These are phyloP conservation scores for Penicillium silybi DNA, from an alignment of 495 filamentous ascomycete species.

Conservation along the genomic window DNA sequence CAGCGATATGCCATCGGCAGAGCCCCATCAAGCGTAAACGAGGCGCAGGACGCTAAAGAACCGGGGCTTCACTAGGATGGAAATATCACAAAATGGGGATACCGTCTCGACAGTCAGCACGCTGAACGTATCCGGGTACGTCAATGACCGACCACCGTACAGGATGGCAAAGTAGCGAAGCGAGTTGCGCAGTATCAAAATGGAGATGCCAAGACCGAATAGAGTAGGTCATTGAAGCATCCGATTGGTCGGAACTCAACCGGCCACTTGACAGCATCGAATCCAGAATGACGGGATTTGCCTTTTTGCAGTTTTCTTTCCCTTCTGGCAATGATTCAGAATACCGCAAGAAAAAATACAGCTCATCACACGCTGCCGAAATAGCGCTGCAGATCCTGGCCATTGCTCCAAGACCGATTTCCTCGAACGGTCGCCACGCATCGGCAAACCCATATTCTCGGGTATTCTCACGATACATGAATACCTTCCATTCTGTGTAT, in stretches of 20 bases:
- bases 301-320: neutral
- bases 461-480: neutral
- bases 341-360: neutral
- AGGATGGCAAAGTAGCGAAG: neutral
- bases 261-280: constrained; percentile 1
- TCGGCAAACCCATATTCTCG: neutral
- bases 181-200: neutral
- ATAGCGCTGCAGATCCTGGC: neutral
- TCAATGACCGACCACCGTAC: neutral
- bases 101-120: too few species aligned
- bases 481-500: neutral
- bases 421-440: neutral
- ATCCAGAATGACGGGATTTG: neutral
- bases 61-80: neutral
- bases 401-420: neutral
- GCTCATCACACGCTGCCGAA: neutral
- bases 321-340: neutral
- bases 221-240: neutral
- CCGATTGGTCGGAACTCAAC: constrained; percentile 8
- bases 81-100: too few species aligned
- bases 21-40: too few species aligned
- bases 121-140: too few species aligned
- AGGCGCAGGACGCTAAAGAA: neutral
- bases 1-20: neutral
- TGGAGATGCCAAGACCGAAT: neutral